These are phyloP conservation scores for Dictyostelium purpureum DNA, from an alignment of 78 protist genomes.

Conservation along the genomic window DNA sequence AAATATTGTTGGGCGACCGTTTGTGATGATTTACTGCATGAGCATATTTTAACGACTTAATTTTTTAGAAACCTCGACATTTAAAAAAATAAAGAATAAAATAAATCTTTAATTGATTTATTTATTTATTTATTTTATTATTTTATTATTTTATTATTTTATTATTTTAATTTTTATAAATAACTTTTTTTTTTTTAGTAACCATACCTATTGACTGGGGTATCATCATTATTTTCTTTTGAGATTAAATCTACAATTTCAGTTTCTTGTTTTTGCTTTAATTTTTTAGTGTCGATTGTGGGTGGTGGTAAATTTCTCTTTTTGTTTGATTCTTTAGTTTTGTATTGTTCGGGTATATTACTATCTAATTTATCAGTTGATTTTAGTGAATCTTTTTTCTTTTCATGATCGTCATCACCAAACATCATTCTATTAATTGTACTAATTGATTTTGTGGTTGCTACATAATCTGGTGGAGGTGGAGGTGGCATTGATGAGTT, in stretches of 20 bases:
- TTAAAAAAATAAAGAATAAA: no score
- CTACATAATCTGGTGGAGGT: not conserved
- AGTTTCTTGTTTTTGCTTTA: slow-evolving; percentile 42
- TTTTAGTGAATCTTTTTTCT: not conserved
- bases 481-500: not conserved
- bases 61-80: not conserved
- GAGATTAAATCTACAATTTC: slow-evolving; percentile 32
- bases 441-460: not conserved
- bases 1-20: not conserved
- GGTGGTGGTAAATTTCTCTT: not conserved
- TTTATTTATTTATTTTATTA: no score
- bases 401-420: not conserved
- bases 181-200: slow-evolving; percentile 1
- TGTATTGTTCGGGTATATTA: slow-evolving; percentile 39
- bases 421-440: not conserved
- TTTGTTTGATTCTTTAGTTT: not conserved
- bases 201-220: slow-evolving; percentile 3
- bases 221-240: not conserved
- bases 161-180: no score
- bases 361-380: no score
- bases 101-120: no score
- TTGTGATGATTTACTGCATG: no score
- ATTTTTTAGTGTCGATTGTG: not conserved
- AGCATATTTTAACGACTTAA: no score
- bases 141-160: no score